A percentile compares a stretch with the other conserved stretches of the same genome.
Conservation (phyloP, 148 eudicot genomes). For the Cornus controversa region DNA sequence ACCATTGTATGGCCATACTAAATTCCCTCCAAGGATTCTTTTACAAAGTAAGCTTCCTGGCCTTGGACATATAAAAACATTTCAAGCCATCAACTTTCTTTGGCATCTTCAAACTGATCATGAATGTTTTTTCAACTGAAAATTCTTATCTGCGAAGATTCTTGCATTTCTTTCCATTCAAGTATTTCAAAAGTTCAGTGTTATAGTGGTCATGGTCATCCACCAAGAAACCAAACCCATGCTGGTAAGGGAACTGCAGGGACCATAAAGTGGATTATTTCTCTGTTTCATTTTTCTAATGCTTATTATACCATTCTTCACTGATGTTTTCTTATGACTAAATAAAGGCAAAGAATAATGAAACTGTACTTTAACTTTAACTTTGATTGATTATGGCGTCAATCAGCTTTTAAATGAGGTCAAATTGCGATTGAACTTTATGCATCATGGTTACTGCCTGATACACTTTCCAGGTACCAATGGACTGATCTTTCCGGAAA, state of each 20-base stretch:
- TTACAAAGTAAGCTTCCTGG: too few species aligned
- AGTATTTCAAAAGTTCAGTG: background rate
- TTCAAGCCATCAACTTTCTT: background rate
- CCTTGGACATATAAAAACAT: too few species aligned
- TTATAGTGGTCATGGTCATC: background rate
- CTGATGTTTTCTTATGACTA: background rate
- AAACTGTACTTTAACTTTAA: background rate
- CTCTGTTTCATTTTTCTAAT: background rate
- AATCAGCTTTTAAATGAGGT: background rate
- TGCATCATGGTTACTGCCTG: background rate
- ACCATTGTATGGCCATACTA: background rate
- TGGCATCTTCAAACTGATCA: background rate
- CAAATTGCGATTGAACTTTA: background rate
- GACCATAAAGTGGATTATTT: background rate
- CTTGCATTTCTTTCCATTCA: background rate
- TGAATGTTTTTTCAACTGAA: background rate
- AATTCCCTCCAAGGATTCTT: too few species aligned
- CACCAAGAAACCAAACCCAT: background rate
- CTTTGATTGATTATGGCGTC: background rate
- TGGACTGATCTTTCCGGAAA: background rate
- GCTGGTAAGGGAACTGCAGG: background rate
- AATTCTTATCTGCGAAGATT: background rate
- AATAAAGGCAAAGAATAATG: background rate
- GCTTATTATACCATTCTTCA: background rate
- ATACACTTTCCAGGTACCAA: too few species aligned